Evolutionary conservation across 139 green algal species (phyloP), one percentile per base, ranked within the genome.

Genomic region (Desmodesmus armatus): DNA sequence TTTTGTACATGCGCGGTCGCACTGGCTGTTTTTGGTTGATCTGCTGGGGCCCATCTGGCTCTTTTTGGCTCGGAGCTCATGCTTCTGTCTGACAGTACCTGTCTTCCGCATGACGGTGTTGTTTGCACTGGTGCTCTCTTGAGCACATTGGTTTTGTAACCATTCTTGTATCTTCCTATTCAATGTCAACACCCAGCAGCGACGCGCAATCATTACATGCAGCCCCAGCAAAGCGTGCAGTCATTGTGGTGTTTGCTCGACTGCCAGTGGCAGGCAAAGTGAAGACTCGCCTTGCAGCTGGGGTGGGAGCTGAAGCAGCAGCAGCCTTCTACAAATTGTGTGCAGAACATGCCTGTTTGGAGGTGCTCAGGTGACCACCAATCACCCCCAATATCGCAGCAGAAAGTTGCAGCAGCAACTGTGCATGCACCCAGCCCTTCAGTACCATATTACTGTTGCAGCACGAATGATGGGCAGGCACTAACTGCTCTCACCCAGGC

Each of bases 241-340:
- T 47, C 2, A 41, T 92, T 11, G 82, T 96, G 2, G 58, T 94
- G 0, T 96, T 96, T 84, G 92, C 87, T 1, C 62, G 91, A 2
- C 60, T 92, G 43, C 94, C 94, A 0, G 69, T 87, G 23, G 86
- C 91, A 2, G 93, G 94, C 0, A 84, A 88, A 31, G 93, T 94
- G 0, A 96, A 96, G 79, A 97, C 94, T 1, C 72, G 93, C 19
- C 87, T 97, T 17, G 93, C 94, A 5, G 88, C 72, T 0, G 76
- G 73, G 27, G 55, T 96, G 5, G 93, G 93, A 3, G 9, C 62
- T 13, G 79, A 73, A 3, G 69, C 44, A 3, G 94, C 93, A 0
- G 88, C 82, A 2, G 23, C 69, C 1, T 95, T 93, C 65, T 96
- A 97, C 86, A 78, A 41, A 15, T 62, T 75, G 3, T 96, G 91